Percentiles rank a stretch among this genome's conserved stretches.
These are phyloP conservation scores for Xylaria sp. DNA, from an alignment of 2,329 filamentous ascomycete genomes.

Conservation along the genomic window DNA sequence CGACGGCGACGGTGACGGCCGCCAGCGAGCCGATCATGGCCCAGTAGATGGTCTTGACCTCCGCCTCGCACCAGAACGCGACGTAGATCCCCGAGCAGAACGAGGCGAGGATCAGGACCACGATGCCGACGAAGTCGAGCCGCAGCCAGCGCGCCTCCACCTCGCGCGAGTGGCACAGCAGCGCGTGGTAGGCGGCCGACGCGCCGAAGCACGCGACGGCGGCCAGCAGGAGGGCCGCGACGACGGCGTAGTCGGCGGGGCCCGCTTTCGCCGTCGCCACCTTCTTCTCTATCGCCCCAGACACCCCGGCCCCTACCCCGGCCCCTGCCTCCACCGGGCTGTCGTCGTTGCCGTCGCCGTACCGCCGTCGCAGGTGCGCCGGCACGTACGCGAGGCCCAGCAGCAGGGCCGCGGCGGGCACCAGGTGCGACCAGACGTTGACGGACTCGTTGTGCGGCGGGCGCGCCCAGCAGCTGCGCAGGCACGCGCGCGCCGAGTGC, in stretches of 20 bases:
- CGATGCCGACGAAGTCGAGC: slow-evolving; percentile 71
- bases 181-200: slow-evolving; percentile 65
- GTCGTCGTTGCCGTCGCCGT: slow-evolving; percentile 50
- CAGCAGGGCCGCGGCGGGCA: slow-evolving; percentile 51
- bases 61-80: slow-evolving; percentile 58
- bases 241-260: slow-evolving; percentile 54
- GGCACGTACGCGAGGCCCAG: slow-evolving; percentile 42
- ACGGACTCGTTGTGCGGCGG: slow-evolving; percentile 57
- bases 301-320: no score
- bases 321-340: no score
- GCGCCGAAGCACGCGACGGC: slow-evolving; percentile 54
- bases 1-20: slow-evolving; percentile 38
- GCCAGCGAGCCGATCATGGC: slow-evolving; percentile 53
- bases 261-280: no score
- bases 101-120: slow-evolving; percentile 67
- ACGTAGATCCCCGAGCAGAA: slow-evolving; percentile 69
- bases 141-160: slow-evolving; percentile 66
- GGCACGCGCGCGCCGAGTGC: slow-evolving; percentile 58
- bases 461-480: slow-evolving; percentile 57
- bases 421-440: slow-evolving; percentile 70
- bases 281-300: slow-evolving; percentile 20
- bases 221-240: slow-evolving; percentile 59
- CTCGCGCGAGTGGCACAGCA: slow-evolving; percentile 65
- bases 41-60: slow-evolving; percentile 62
- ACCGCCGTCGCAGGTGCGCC: slow-evolving; percentile 40